Conservation (phyloP, 305 asterid genomes). For the Solanum chacoense region DNA sequence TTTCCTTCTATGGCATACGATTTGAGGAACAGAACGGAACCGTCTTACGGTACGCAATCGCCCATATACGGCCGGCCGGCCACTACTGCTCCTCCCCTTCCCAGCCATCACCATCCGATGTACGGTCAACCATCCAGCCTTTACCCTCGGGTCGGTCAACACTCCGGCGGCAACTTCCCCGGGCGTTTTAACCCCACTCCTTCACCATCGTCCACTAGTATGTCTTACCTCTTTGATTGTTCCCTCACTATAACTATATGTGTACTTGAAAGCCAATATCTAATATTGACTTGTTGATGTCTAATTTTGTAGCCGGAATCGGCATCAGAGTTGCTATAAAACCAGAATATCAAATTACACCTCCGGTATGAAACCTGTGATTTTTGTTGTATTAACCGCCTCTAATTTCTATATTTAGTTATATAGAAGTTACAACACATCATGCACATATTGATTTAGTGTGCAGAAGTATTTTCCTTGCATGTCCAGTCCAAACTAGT, state of each 20-base stretch:
- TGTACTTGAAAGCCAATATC: not conserved
- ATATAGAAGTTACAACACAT: not conserved
- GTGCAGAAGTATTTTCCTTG: not conserved
- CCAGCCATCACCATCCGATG: constrained; percentile 13
- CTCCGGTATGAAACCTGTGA: constrained; percentile 45
- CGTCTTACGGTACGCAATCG: constrained; percentile 29
- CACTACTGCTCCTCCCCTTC: constrained; percentile 11
- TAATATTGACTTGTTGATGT: not conserved
- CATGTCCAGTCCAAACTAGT: not conserved
- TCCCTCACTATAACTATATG: not conserved
- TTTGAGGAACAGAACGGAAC: constrained; percentile 38
- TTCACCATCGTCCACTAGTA: constrained; percentile 37
- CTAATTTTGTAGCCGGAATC: constrained; percentile 52
- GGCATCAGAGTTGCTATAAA: constrained; percentile 78
- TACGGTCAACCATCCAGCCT: constrained; percentile 25
- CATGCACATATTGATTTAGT: not conserved
- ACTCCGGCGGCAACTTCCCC: constrained; percentile 15
- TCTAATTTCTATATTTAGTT: not conserved
- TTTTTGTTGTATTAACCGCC: not conserved
- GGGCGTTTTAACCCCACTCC: constrained; percentile 38
- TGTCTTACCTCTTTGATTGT: not conserved
- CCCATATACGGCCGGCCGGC: constrained; percentile 37
- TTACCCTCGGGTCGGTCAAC: constrained; percentile 64
- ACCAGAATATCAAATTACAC: constrained; percentile 65
- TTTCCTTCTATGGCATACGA: constrained; percentile 49